Evolutionary conservation across 768 basidiomycete genomes (phyloP).

Genomic region (Pholiota conissans): DNA sequence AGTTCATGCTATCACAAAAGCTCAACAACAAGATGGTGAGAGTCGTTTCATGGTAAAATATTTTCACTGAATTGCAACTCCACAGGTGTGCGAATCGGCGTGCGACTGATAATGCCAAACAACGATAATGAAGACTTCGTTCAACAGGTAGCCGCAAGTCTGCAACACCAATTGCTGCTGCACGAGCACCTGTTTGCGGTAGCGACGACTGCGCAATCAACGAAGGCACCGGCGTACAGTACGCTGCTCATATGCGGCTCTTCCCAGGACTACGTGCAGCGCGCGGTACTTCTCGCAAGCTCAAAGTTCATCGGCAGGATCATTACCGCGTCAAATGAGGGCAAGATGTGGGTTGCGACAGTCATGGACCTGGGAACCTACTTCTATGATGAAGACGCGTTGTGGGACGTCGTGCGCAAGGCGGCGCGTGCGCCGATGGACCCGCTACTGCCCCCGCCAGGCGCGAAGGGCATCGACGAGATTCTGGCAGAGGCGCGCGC

Average conservation of each 20-base stretch:
- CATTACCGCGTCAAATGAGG: slow-evolving; percentile 30
- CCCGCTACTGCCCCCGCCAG: slow-evolving; percentile 62
- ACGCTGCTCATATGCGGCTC: slow-evolving; percentile 62
- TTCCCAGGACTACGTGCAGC: slow-evolving; percentile 55
- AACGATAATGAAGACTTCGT: slow-evolving; percentile 58
- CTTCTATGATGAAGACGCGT: slow-evolving; percentile 61
- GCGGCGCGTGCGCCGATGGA: slow-evolving; percentile 58
- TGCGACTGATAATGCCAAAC: slow-evolving; percentile 60
- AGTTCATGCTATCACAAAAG: slow-evolving; percentile 49
- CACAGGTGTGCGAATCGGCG: slow-evolving; percentile 51
- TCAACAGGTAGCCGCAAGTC: slow-evolving; percentile 47
- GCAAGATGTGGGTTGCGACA: slow-evolving; percentile 39
- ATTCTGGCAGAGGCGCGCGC: slow-evolving; percentile 61
- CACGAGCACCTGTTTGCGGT: slow-evolving; percentile 54
- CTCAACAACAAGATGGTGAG: slow-evolving; percentile 48
- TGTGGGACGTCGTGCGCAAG: slow-evolving; percentile 73
- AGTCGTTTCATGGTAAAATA: neutral
- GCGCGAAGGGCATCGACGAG: slow-evolving; percentile 58
- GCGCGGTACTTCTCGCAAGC: slow-evolving; percentile 61
- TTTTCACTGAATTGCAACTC: neutral
- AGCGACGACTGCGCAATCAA: slow-evolving; percentile 43
- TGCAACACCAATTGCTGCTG: slow-evolving; percentile 42
- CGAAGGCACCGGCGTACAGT: slow-evolving; percentile 28
- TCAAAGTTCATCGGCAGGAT: slow-evolving; percentile 74
- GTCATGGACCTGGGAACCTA: slow-evolving; percentile 56